Evolutionary conservation across 2,329 filamentous ascomycete species (phyloP).

Genomic region (Fusarium luffae): DNA sequence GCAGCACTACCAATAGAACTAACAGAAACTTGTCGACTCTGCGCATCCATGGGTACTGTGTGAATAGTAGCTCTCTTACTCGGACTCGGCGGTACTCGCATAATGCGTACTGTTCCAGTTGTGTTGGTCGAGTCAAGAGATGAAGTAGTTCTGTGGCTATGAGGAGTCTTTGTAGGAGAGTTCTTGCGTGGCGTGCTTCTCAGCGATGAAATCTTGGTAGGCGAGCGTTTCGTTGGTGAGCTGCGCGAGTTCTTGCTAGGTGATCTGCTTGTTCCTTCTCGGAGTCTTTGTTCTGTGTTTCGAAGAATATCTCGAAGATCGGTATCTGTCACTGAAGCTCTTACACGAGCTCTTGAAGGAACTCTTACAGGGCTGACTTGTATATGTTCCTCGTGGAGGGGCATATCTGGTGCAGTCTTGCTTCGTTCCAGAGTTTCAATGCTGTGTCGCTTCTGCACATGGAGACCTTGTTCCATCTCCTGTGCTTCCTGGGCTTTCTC

Average conservation of each 20-base stretch:
- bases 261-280: conserved; percentile 51
- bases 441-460: conserved; percentile 36
- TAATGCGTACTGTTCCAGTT: conserved; percentile 38
- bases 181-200: conserved; percentile 43
- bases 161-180: conserved; percentile 47
- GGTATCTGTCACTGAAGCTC: conserved; percentile 54
- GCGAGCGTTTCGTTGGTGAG: conserved; percentile 34
- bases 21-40: conserved; percentile 43
- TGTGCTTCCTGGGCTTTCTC: conserved; percentile 39
- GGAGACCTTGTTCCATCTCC: conserved; percentile 22
- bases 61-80: conserved; percentile 44
- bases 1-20: conserved; percentile 52
- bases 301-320: conserved; percentile 63
- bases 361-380: conserved; percentile 21
- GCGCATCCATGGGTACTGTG: conserved; percentile 28
- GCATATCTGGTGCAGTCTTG: conserved; percentile 39
- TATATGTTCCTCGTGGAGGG: conserved; percentile 22
- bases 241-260: conserved; percentile 47
- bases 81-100: conserved; percentile 43
- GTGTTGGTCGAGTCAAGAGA: conserved; percentile 40
- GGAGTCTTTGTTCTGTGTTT: conserved; percentile 63
- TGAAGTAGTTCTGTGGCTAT: conserved; percentile 42
- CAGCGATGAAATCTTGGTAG: conserved; percentile 31
- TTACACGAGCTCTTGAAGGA: conserved; percentile 35
- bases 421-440: conserved; percentile 28